phyloP scores from a whole-genome alignment of 768 basidiomycete genomes.

The Suillus tomentosus region DNA sequence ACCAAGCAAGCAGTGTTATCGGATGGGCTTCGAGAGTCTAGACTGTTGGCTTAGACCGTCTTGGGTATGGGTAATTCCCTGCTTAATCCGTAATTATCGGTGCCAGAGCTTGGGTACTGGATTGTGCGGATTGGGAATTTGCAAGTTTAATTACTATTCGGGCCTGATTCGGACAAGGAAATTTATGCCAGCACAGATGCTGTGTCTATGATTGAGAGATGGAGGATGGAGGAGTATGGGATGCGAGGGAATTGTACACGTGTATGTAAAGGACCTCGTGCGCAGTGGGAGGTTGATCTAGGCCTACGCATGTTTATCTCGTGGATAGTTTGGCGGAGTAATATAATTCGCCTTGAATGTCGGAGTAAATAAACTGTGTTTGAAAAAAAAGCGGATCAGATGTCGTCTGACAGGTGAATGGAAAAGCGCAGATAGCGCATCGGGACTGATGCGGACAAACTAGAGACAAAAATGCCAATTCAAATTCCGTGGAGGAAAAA shows the following conservation, averaged over 20 bases:
- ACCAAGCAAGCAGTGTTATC: not conserved
- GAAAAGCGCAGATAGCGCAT: conserved; percentile 3
- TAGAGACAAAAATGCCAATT: conserved; percentile 7
- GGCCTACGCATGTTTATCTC: not conserved
- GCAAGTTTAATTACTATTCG: conserved; percentile 6
- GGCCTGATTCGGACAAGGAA: not conserved
- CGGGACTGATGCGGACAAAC: conserved; percentile 1
- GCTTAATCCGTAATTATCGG: conserved; percentile 5
- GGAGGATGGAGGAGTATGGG: not conserved
- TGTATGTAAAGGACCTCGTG: conserved; percentile 14
- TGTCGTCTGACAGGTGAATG: not conserved
- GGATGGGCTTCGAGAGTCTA: not conserved
- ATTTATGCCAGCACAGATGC: not conserved
- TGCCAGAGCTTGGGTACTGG: not conserved
- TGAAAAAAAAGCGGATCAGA: conserved; percentile 6
- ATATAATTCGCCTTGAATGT: conserved; percentile 8
- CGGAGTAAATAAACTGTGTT: not conserved
- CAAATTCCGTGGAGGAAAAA: conserved; percentile 17
- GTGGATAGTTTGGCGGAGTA: not conserved
- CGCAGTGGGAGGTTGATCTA: not conserved
- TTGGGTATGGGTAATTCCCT: conserved; percentile 4
- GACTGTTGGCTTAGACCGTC: not conserved
- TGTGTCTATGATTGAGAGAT: not conserved
- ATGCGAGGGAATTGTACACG: conserved; percentile 3
- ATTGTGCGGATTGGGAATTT: not conserved